A percentile compares a stretch with the other conserved stretches of the same genome.
phyloP scores from a whole-genome alignment of 1,139 yeast genomes.

The Debaryomyces psychrophilus region DNA sequence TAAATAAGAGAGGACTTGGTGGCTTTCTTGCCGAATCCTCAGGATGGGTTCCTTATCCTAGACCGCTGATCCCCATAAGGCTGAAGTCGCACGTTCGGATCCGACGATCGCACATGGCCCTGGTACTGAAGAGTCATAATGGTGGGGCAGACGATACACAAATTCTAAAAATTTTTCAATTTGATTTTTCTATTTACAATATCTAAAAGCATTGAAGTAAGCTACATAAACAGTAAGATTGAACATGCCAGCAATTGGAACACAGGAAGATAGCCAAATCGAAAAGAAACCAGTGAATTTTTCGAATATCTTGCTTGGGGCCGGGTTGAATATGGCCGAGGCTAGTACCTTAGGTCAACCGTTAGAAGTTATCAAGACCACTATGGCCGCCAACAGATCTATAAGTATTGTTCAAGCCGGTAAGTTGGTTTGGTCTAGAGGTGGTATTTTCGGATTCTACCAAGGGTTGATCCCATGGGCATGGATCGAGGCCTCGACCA shows the following conservation, averaged over 20 bases:
- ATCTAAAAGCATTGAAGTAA: neutral
- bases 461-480: constrained; percentile 99
- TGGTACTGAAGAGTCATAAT: neutral
- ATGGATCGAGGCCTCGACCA: constrained; percentile 98
- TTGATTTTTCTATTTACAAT: neutral
- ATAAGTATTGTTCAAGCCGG: constrained; percentile 70
- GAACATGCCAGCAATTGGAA: constrained; percentile 5
- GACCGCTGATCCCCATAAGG: neutral
- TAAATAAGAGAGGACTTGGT: neutral
- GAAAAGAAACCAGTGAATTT: constrained; percentile 87
- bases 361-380: constrained; percentile 90
- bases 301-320: constrained; percentile 90
- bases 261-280: constrained; percentile 22
- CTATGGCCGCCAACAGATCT: constrained; percentile 95
- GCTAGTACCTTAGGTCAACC: constrained; percentile 97
- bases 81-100: neutral
- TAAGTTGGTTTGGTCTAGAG: constrained; percentile 84
- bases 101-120: constrained; percentile 1
- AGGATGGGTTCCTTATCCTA: neutral
- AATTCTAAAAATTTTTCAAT: constrained; percentile 2
- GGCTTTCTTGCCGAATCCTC: neutral
- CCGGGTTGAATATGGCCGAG: constrained; percentile 89
- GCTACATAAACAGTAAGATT: neutral
- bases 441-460: constrained; percentile 88
- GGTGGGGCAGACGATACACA: neutral